These are phyloP conservation scores for Amaranthus hypochondriacus DNA, from an alignment of 148 eudicot genomes.

Conservation along the genomic window DNA sequence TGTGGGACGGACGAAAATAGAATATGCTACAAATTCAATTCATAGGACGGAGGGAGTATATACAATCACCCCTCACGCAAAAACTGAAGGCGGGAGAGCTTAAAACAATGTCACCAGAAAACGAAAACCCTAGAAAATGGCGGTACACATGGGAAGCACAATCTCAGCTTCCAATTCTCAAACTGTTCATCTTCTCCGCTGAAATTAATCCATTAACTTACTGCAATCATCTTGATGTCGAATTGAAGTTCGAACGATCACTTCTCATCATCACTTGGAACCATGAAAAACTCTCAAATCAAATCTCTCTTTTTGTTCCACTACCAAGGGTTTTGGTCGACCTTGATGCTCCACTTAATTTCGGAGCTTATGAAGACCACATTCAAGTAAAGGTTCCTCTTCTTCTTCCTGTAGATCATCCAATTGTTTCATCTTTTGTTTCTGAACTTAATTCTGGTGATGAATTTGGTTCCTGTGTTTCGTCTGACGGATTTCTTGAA, in stretches of 20 bases:
- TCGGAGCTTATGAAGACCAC: constrained; percentile 49
- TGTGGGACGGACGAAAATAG: too few species aligned
- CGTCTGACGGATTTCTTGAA: constrained; percentile 6
- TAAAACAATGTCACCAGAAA: constrained; percentile 15
- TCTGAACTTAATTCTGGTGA: constrained; percentile 31
- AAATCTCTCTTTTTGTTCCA: constrained; percentile 45
- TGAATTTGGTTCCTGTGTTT: constrained; percentile 10
- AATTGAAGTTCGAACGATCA: constrained; percentile 41
- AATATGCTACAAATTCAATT: too few species aligned
- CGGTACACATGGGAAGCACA: constrained; percentile 89
- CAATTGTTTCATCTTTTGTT: constrained; percentile 52
- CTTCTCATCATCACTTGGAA: constrained; percentile 39
- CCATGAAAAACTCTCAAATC: constrained; percentile 15
- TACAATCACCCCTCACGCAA: neutral
- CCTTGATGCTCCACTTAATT: constrained; percentile 49
- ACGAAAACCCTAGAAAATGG: constrained; percentile 74
- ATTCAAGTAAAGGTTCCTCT: constrained; percentile 62
- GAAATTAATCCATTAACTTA: constrained; percentile 36
- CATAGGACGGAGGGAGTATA: too few species aligned
- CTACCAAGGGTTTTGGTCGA: constrained; percentile 77
- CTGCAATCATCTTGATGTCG: constrained; percentile 41
- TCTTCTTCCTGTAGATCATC: constrained; percentile 82
- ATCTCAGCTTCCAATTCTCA: constrained; percentile 69
- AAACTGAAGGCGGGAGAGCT: neutral
- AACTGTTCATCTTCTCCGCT: constrained; percentile 56